A percentile compares a stretch with the other conserved stretches of the same genome.
phyloP scores from a whole-genome alignment of 306 rosid genomes.

The Quercus cerris region DNA sequence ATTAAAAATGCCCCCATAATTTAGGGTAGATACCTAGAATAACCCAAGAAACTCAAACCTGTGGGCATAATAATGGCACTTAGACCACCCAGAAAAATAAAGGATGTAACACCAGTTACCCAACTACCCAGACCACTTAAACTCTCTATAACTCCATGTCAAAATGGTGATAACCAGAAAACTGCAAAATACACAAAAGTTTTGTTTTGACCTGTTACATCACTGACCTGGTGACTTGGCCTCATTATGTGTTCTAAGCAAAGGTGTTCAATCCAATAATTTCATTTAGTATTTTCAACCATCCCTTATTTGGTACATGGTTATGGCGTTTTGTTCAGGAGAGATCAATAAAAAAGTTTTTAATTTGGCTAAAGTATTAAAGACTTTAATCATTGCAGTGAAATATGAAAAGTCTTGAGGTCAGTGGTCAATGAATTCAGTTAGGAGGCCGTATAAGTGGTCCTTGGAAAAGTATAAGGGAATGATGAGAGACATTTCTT shows the following conservation, averaged over 20 bases:
- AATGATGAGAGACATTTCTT: too few relatives aligned
- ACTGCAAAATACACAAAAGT: background rate
- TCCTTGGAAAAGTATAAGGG: too few relatives aligned
- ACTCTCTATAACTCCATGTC: background rate
- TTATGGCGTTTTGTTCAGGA: too few relatives aligned
- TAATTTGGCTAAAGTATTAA: too few relatives aligned
- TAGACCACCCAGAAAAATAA: background rate
- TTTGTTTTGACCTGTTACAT: background rate
- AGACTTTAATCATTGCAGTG: too few relatives aligned
- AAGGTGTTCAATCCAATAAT: background rate
- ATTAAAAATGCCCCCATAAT: too few relatives aligned
- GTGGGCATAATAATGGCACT: background rate
- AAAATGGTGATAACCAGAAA: background rate
- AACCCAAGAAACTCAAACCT: background rate
- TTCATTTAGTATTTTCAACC: background rate
- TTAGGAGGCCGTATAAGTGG: too few relatives aligned
- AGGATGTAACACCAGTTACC: background rate
- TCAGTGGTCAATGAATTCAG: too few relatives aligned
- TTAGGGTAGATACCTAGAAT: too few relatives aligned
- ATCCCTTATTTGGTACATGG: too few relatives aligned
- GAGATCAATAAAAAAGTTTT: too few relatives aligned
- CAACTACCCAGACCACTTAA: background rate
- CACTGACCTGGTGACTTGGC: background rate
- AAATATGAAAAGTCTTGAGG: too few relatives aligned
- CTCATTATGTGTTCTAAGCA: background rate